These are phyloP conservation scores for Sanghuangporus weigelae DNA, from an alignment of 1,284 basidiomycete genomes.

Conservation along the genomic window DNA sequence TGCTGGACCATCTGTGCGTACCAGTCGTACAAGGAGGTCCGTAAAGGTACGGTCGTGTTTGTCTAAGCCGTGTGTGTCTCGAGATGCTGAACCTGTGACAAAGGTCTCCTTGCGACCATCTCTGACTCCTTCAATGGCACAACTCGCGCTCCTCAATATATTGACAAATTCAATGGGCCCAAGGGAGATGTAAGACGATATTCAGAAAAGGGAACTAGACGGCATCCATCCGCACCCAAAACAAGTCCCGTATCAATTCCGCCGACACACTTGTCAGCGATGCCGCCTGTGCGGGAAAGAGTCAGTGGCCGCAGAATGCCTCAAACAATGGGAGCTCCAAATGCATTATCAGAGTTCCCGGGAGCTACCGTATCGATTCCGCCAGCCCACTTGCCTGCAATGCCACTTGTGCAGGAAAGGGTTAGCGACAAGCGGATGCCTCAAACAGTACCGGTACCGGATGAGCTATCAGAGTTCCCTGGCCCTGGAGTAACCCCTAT, in stretches of 20 bases:
- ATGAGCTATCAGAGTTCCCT: neutral
- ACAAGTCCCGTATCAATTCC: neutral
- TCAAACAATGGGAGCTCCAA: too few species aligned
- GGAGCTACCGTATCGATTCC: neutral
- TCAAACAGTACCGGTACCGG: neutral
- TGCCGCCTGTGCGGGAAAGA: neutral
- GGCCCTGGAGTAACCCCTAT: neutral
- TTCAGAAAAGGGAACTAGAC: too few species aligned
- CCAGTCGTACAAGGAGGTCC: neutral
- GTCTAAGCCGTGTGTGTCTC: neutral
- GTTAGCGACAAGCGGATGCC: neutral
- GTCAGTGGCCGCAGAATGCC: too few species aligned
- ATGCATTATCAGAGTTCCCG: neutral
- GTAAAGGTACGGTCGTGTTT: neutral
- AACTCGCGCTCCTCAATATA: neutral
- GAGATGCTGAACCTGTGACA: neutral
- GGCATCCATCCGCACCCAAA: neutral
- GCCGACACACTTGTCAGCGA: neutral
- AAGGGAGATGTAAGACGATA: too few species aligned
- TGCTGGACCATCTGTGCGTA: constrained; percentile 13
- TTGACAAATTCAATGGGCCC: neutral
- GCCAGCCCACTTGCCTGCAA: neutral
- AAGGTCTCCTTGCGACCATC: neutral
- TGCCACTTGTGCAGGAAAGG: neutral
- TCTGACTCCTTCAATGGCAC: neutral